Evolutionary conservation across 108 stramenopile genomes (phyloP).

Genomic region (Cyclotella kingstonii): DNA sequence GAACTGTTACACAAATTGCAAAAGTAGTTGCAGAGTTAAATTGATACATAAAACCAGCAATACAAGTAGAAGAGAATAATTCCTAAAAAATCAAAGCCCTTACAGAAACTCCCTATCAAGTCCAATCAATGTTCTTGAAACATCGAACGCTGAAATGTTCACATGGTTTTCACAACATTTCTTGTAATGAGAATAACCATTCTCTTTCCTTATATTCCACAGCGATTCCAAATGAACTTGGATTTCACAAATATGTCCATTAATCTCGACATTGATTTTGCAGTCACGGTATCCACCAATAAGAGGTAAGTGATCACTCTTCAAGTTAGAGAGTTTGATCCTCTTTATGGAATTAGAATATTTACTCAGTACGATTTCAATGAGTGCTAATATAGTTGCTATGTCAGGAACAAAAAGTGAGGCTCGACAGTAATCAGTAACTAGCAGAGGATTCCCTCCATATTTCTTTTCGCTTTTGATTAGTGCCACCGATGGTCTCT

Average conservation of each 20-base stretch:
- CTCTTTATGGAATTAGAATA: slow-evolving; percentile 17
- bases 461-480: slow-evolving; percentile 37
- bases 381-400: slow-evolving; percentile 35
- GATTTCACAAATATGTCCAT: slow-evolving; percentile 42
- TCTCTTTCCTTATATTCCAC: slow-evolving; percentile 34
- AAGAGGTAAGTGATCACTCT: slow-evolving; percentile 19
- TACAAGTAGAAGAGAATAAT: background rate
- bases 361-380: slow-evolving; percentile 37
- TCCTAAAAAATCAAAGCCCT: background rate
- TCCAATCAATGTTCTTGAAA: slow-evolving; percentile 20
- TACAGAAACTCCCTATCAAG: slow-evolving; percentile 21
- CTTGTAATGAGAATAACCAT: slow-evolving; percentile 35
- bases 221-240: slow-evolving; percentile 36
- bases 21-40: background rate
- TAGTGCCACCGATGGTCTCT: slow-evolving; percentile 28
- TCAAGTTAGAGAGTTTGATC: slow-evolving; percentile 37
- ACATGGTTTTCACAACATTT: slow-evolving; percentile 21
- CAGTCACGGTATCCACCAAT: slow-evolving; percentile 41
- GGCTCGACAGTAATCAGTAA: slow-evolving; percentile 38
- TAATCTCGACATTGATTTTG: slow-evolving; percentile 36
- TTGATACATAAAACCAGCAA: background rate
- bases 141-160: slow-evolving; percentile 16
- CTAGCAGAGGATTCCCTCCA: slow-evolving; percentile 38
- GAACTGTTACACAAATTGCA: background rate
- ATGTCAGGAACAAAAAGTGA: slow-evolving; percentile 37